These are phyloP conservation scores for Termitomyces sp. DNA, from an alignment of 768 basidiomycete genomes.

Conservation along the genomic window DNA sequence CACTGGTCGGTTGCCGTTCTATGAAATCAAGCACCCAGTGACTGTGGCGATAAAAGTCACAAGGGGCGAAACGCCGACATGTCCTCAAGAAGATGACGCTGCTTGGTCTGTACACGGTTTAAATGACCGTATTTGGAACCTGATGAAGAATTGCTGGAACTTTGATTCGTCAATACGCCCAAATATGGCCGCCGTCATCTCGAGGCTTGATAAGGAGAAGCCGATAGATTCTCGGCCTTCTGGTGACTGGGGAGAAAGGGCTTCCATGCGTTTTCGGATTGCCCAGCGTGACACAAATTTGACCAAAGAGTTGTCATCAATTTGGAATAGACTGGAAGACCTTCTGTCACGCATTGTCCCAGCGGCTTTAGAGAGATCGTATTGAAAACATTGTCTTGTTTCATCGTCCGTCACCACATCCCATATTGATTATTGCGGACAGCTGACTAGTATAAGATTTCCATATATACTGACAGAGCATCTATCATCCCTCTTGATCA, in stretches of 20 bases:
- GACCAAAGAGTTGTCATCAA: neutral
- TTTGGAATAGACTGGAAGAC: neutral
- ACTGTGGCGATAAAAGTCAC: neutral
- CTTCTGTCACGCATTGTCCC: neutral
- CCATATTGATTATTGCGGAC: neutral
- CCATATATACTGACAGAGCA: neutral
- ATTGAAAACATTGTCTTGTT: neutral
- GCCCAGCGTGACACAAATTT: neutral
- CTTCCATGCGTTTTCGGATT: slow-evolving; percentile 3
- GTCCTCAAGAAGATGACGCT: neutral
- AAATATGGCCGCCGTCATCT: neutral
- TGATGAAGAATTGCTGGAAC: slow-evolving; percentile 6
- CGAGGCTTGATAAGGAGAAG: neutral
- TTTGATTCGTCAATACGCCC: slow-evolving; percentile 1
- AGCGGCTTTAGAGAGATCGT: neutral
- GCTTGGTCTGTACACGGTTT: slow-evolving; percentile 1
- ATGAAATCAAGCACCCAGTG: neutral
- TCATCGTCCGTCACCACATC: neutral
- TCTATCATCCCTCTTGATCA: neutral
- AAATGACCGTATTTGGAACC: slow-evolving; percentile 1
- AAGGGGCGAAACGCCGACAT: neutral
- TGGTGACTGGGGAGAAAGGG: neutral
- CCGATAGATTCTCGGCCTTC: neutral
- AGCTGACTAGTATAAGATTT: neutral
- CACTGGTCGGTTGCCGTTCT: slow-evolving; percentile 4